These are phyloP conservation scores for Grammothele lineata DNA, from an alignment of 768 basidiomycete genomes.

Conservation along the genomic window DNA sequence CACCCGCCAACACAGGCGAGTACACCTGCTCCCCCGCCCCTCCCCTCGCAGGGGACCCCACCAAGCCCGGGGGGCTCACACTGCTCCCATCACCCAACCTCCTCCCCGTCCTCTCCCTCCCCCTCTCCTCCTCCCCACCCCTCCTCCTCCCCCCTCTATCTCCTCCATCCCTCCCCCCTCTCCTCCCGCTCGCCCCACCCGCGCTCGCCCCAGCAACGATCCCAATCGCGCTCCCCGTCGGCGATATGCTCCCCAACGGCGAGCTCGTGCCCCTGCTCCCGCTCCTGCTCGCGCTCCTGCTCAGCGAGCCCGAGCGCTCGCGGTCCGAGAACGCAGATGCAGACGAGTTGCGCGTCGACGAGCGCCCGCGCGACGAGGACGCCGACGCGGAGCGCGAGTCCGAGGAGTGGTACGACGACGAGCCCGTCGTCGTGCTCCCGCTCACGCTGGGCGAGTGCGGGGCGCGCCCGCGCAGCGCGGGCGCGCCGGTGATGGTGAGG, in stretches of 20 bases:
- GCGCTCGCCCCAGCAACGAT: conserved; percentile 8
- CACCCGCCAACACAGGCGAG: conserved; percentile 14
- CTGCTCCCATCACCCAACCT: conserved; percentile 37
- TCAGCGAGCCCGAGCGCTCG: conserved; percentile 34
- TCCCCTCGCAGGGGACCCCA: conserved; percentile 21
- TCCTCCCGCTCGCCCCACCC: conserved; percentile 7
- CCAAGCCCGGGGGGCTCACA: conserved; percentile 33
- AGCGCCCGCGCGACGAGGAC: conserved; percentile 43
- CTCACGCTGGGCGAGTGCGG: conserved; percentile 17
- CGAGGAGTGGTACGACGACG: conserved; percentile 27
- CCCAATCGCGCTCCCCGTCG: conserved; percentile 27
- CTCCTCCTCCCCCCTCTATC: conserved; percentile 6
- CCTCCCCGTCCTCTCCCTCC: conserved; percentile 39
- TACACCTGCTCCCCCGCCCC: conserved; percentile 16
- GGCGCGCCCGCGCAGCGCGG: conserved; percentile 16
- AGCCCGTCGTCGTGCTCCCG: conserved; percentile 23
- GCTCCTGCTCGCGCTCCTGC: conserved; percentile 28
- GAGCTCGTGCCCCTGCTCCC: conserved; percentile 30
- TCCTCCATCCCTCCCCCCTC: conserved; percentile 6
- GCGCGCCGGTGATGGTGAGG: neutral
- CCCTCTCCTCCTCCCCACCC: conserved; percentile 29
- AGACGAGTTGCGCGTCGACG: conserved; percentile 49
- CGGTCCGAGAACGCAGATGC: conserved; percentile 49
- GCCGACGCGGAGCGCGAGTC: conserved; percentile 25
- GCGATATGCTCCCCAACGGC: conserved; percentile 32